Percentiles rank a stretch among this genome's conserved stretches.
These are phyloP conservation scores for Sarcomyxa edulis DNA, from an alignment of 768 basidiomycete genomes.

Conservation along the genomic window DNA sequence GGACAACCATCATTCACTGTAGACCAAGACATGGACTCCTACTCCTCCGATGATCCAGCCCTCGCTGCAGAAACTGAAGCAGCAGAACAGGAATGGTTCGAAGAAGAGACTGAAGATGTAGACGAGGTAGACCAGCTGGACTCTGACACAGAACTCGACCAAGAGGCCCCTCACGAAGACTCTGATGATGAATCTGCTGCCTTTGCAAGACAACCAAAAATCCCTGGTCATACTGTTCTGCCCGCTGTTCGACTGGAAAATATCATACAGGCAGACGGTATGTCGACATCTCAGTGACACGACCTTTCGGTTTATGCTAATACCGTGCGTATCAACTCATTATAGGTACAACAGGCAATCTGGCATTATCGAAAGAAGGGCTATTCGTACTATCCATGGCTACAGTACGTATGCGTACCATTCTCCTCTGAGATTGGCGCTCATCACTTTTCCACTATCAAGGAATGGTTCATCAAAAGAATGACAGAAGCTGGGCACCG, in stretches of 20 bases:
- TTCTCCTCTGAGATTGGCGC: not conserved
- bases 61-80: too few relatives aligned
- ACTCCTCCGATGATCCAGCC: too few relatives aligned
- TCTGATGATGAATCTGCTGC: conserved; percentile 17
- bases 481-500: conserved; percentile 65
- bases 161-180: conserved; percentile 14
- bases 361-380: conserved; percentile 73
- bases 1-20: too few relatives aligned
- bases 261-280: conserved; percentile 77
- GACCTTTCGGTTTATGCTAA: conserved; percentile 1
- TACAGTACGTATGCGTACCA: conserved; percentile 42
- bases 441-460: conserved; percentile 9
- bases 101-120: conserved; percentile 42
- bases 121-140: conserved; percentile 66
- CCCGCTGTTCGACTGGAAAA: conserved; percentile 66
- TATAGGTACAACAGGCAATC: conserved; percentile 50
- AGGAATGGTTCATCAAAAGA: conserved; percentile 87
- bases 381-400: conserved; percentile 71
- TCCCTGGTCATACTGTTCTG: conserved; percentile 43
- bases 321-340: too few relatives aligned
- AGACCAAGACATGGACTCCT: too few relatives aligned
- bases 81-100: too few relatives aligned
- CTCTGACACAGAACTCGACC: conserved; percentile 36
- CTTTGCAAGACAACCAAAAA: conserved; percentile 3
- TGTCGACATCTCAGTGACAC: conserved; percentile 17